These are phyloP conservation scores for Chytriomyces sp. DNA, from an alignment of 192 early-diverging fungal species.

Conservation along the genomic window DNA sequence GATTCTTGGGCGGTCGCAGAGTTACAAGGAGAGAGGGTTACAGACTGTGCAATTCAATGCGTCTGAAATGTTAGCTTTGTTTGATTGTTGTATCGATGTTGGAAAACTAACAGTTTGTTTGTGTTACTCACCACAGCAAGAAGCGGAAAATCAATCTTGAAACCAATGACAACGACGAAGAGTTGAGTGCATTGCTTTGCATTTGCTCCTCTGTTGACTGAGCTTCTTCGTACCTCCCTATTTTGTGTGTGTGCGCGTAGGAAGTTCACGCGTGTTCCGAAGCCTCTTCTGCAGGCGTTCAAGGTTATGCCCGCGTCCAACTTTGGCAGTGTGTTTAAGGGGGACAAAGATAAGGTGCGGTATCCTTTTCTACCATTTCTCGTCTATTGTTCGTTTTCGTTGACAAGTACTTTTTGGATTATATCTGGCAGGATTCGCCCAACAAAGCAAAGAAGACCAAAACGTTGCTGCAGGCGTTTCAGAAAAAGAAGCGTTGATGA, in stretches of 20 bases:
- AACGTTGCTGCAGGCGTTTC: not conserved
- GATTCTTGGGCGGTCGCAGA: slow-evolving; percentile 74
- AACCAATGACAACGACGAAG: not conserved
- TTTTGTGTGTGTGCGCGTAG: not conserved
- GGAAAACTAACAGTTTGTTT: not conserved
- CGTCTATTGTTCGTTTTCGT: not conserved
- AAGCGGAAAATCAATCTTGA: not conserved
- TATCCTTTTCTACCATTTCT: not conserved
- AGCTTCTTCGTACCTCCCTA: not conserved
- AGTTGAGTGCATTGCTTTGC: not conserved
- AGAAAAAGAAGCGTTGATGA: slow-evolving; percentile 1
- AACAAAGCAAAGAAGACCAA: not conserved
- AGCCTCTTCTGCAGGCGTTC: slow-evolving; percentile 22
- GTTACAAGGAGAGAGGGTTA: slow-evolving; percentile 56
- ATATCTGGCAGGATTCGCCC: not conserved
- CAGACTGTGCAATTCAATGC: slow-evolving; percentile 18
- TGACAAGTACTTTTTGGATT: not conserved
- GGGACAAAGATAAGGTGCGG: not conserved
- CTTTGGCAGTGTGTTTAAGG: slow-evolving; percentile 21
- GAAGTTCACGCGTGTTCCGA: slow-evolving; percentile 29
- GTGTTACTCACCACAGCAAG: not conserved
- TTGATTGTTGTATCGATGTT: not conserved
- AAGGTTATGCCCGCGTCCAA: slow-evolving; percentile 30
- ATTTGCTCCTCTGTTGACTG: not conserved
- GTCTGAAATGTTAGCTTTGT: slow-evolving; percentile 11